Conservation (phyloP, 2,329 filamentous ascomycete species). For the Penicillium sp. region DNA sequence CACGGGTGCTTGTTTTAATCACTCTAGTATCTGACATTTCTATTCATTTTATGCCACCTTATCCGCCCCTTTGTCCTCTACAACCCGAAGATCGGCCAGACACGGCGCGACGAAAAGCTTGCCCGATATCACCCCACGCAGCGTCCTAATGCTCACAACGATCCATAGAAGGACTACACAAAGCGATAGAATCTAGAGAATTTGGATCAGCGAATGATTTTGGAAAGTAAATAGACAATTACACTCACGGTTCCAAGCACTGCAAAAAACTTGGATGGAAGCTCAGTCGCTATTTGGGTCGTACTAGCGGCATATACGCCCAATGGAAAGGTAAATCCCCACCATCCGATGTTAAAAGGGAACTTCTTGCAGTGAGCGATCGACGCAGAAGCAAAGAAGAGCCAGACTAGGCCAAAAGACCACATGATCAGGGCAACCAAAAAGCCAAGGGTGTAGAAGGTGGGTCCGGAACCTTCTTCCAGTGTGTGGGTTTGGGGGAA, state of each 20-base stretch:
- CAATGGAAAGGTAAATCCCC: slow-evolving; percentile 61
- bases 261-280: slow-evolving; percentile 57
- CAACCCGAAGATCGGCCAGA: slow-evolving; percentile 39
- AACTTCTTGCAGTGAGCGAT: slow-evolving; percentile 42
- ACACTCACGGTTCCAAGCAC: slow-evolving; percentile 52
- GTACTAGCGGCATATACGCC: slow-evolving; percentile 56
- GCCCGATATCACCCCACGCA: slow-evolving; percentile 49
- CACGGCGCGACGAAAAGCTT: slow-evolving; percentile 57
- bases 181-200: slow-evolving; percentile 47
- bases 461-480: slow-evolving; percentile 29
- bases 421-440: slow-evolving; percentile 40
- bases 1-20: neutral
- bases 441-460: slow-evolving; percentile 38
- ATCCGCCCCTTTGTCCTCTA: slow-evolving; percentile 14
- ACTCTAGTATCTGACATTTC: neutral
- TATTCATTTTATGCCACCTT: slow-evolving; percentile 19
- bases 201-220: rapidly evolving
- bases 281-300: slow-evolving; percentile 47
- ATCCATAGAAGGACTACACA: slow-evolving; percentile 57
- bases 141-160: slow-evolving; percentile 52
- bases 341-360: slow-evolving; percentile 64
- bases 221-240: neutral
- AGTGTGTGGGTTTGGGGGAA: slow-evolving; percentile 38
- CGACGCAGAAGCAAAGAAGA: slow-evolving; percentile 40
- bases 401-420: slow-evolving; percentile 42